phyloP scores from a whole-genome alignment of 225 moss, liverwort and hornwort genomes.

The Antitrichia curtipendula region DNA sequence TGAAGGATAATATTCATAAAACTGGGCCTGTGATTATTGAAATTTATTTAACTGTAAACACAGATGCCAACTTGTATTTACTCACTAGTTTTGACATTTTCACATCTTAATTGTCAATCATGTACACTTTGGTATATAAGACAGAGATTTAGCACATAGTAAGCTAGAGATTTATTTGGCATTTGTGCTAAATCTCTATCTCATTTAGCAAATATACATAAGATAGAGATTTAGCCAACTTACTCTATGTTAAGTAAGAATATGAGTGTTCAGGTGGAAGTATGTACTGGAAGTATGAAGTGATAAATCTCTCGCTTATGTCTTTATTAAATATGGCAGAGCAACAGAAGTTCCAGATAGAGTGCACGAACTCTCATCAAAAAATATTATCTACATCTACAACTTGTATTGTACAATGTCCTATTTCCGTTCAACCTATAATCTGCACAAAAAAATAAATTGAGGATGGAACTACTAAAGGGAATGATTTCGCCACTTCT shows the following conservation, averaged over 20 bases:
- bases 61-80: not conserved
- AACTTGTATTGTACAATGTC: not conserved
- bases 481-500: not conserved
- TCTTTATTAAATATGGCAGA: not conserved
- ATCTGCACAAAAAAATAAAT: not conserved
- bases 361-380: not conserved
- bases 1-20: slow-evolving; percentile 43
- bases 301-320: not conserved
- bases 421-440: not conserved
- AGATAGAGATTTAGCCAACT: not conserved
- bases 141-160: not conserved
- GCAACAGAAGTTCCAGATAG: not conserved
- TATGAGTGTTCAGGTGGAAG: not conserved
- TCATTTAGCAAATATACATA: not conserved
- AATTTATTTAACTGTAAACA: not conserved
- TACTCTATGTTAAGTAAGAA: not conserved
- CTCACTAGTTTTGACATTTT: not conserved
- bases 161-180: not conserved
- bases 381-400: not conserved
- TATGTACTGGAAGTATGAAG: not conserved
- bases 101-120: not conserved
- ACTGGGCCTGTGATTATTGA: not conserved
- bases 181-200: not conserved
- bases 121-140: not conserved
- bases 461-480: not conserved